Base-by-base conservation (phyloP, 148 eudicot species). In the Spergularia marina region DNA sequence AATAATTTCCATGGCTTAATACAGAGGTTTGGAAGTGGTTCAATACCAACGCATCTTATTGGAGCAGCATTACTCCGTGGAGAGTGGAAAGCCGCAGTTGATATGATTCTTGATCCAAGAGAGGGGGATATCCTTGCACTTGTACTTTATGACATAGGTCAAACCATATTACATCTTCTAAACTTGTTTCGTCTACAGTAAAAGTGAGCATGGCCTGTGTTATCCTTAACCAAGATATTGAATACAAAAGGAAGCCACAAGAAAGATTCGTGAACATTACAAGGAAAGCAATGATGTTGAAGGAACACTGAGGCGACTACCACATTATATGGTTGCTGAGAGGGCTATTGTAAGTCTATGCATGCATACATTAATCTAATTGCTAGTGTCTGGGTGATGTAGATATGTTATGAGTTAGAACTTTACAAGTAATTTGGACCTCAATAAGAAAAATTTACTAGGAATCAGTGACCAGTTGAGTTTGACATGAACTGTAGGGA, bases 11-110 rank as follows among this genome's bases (percentile, higher is more conserved):
- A 47, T 76, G 66, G 25, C 41, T 34, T 70, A 62, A 49, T 65
- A 72, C 88, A 94, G 98, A 84, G 98, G 61, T 94, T 94, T 86
- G 98, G 98, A 83, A 94, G 94, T 76, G 93, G 98, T 71, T 86
- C 98, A 53, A 84, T 92, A 67, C 92, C 98, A 25, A 94, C 98
- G 65, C 98, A 94, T 83, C 88, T 83, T 65, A 86, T 92, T 77
- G 98, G 98, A 70, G 93, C 97, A 57, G 82, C 92, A 78, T 88
- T 94, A 78, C 83, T 92, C 64, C 88, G 88, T 74, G 98, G 97
- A 79, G 97, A 94, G 83, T 94, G 98, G 97, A 85, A 85, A 82
- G 76, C 75, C 49, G 97, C 92, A 40, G 87, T 92, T 49, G 80
- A 74, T 80, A 61, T 94, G 97, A 86, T 94, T 82, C 94, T 94